Evolutionary conservation across 2,329 filamentous ascomycete species (phyloP).

Genomic region (Fusarium sp.): DNA sequence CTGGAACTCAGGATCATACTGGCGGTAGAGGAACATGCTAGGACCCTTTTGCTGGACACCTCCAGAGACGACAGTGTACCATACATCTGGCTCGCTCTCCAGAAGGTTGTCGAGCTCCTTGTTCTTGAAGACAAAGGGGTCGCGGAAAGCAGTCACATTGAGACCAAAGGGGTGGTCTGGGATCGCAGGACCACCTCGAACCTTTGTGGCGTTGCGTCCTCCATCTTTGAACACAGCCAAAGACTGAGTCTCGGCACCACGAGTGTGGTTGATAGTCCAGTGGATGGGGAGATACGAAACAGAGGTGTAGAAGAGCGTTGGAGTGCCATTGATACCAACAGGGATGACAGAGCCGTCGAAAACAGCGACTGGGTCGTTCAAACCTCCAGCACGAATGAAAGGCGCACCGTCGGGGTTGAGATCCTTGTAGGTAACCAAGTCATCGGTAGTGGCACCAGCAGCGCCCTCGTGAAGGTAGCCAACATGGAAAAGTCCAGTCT

Average conservation of each 20-base stretch:
- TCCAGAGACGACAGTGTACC: slow-evolving; percentile 40
- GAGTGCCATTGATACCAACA: slow-evolving; percentile 55
- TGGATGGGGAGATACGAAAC: slow-evolving; percentile 58
- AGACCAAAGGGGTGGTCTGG: slow-evolving; percentile 35
- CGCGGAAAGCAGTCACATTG: slow-evolving; percentile 43
- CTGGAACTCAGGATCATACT: slow-evolving; percentile 40
- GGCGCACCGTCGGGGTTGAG: slow-evolving; percentile 53
- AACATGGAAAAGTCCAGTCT: slow-evolving; percentile 57
- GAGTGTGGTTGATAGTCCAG: slow-evolving; percentile 59
- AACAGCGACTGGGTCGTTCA: slow-evolving; percentile 47
- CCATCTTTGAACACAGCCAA: slow-evolving; percentile 56
- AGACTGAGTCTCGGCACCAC: slow-evolving; percentile 58
- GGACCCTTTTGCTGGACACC: slow-evolving; percentile 39
- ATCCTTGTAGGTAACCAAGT: slow-evolving; percentile 55
- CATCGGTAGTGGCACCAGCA: slow-evolving; percentile 54
- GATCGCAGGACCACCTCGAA: slow-evolving; percentile 38
- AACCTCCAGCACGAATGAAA: slow-evolving; percentile 55
- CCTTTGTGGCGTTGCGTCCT: slow-evolving; percentile 41
- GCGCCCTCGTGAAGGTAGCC: slow-evolving; percentile 55
- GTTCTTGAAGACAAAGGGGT: slow-evolving; percentile 42
- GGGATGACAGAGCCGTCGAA: slow-evolving; percentile 60
- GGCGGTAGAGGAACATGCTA: slow-evolving; percentile 41
- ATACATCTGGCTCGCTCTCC: slow-evolving; percentile 32
- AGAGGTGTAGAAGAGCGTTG: slow-evolving; percentile 58
- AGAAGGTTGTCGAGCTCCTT: slow-evolving; percentile 31